Conservation (phyloP, 2,329 filamentous ascomycete genomes). For the Cadophora sp. region DNA sequence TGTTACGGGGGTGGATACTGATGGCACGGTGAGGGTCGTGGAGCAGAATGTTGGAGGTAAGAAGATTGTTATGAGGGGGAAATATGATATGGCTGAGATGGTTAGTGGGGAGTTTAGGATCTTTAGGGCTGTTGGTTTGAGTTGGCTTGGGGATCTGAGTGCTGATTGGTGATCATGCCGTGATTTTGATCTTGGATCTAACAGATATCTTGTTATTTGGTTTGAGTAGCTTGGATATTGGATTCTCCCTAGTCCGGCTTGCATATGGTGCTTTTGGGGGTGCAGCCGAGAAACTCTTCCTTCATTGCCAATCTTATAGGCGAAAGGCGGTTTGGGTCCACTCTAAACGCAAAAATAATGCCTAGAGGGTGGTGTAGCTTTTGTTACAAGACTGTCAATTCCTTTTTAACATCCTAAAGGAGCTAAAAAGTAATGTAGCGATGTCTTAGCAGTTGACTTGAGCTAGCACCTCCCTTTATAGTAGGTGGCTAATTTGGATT, state of each 20-base stretch:
- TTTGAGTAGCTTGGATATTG: too few species aligned
- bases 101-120: constrained; percentile 44
- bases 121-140: constrained; percentile 43
- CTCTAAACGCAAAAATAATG: too few species aligned
- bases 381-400: too few species aligned
- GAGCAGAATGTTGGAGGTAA: constrained; percentile 46
- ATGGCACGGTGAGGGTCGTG: constrained; percentile 42
- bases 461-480: too few species aligned
- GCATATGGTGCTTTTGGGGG: background rate
- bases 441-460: too few species aligned
- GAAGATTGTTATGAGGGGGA: constrained; percentile 42
- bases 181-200: background rate
- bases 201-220: background rate
- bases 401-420: too few species aligned
- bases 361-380: too few species aligned
- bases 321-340: too few species aligned
- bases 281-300: background rate
- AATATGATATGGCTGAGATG: constrained; percentile 43
- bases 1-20: constrained; percentile 40
- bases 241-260: too few species aligned
- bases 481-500: background rate
- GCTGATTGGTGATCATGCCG: constrained; percentile 36
- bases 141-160: constrained; percentile 42
- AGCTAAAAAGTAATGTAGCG: too few species aligned
- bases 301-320: too few species aligned